phyloP scores from a whole-genome alignment of 176 grass and related monocot genomes.

The Ensete glaucum region DNA sequence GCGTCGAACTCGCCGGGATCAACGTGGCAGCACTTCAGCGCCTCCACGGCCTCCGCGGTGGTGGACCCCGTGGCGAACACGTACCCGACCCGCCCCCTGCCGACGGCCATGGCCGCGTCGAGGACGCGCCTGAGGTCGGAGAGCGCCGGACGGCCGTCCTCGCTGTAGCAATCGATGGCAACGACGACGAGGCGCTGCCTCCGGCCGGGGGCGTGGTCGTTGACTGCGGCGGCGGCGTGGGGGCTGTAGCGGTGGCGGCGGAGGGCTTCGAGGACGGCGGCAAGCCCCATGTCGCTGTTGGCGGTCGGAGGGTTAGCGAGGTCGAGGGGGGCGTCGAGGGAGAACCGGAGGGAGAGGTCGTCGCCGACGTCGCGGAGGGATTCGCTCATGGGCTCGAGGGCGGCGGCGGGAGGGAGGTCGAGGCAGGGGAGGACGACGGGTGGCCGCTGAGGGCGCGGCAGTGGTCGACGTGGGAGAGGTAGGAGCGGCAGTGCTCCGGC shows the following conservation, averaged over 20 bases:
- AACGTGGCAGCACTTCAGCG: slow-evolving; percentile 34
- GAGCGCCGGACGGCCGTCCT: slow-evolving; percentile 29
- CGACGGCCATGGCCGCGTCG: slow-evolving; percentile 20
- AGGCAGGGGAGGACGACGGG: slow-evolving; percentile 33
- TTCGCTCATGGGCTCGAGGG: slow-evolving; percentile 48
- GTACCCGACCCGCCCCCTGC: slow-evolving; percentile 31
- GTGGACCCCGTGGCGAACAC: slow-evolving; percentile 67
- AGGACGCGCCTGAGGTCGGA: slow-evolving; percentile 30
- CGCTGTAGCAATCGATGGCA: slow-evolving; percentile 47
- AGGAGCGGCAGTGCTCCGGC: slow-evolving; percentile 90
- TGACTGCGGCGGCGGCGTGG: not conserved
- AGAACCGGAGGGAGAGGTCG: slow-evolving; percentile 60
- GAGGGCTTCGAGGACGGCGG: slow-evolving; percentile 55
- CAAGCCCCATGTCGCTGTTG: slow-evolving; percentile 26
- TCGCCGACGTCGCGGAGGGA: slow-evolving; percentile 56
- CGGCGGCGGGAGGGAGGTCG: slow-evolving; percentile 17
- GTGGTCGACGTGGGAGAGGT: slow-evolving; percentile 65
- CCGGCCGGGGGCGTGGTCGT: slow-evolving; percentile 26
- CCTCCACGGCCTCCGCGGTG: slow-evolving; percentile 31
- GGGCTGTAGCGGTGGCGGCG: slow-evolving; percentile 20
- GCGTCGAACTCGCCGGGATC: slow-evolving; percentile 57
- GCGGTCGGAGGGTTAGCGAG: slow-evolving; percentile 17
- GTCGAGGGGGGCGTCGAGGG: slow-evolving; percentile 33
- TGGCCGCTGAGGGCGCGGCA: slow-evolving; percentile 21
- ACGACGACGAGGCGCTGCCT: slow-evolving; percentile 52